Base-by-base conservation (phyloP, 495 filamentous ascomycete species). In the Penicillium diatomitis region DNA sequence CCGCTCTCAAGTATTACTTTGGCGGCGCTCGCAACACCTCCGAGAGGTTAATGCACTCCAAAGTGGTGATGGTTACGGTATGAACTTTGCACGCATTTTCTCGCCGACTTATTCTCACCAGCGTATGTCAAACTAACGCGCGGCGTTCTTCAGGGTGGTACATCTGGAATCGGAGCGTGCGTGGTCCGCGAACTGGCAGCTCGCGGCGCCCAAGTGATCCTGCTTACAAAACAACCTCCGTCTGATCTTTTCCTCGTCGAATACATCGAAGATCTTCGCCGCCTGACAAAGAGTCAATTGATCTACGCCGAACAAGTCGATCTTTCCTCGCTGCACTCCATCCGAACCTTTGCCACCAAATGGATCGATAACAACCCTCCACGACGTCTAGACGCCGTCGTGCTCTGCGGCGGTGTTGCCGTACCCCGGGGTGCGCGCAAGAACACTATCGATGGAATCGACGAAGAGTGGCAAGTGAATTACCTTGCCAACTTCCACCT, bases 361-460 rank as follows among this genome's bases (percentile, higher is more conserved):
- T 99, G 94, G 89, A 86, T 97, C 55, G 90, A 99, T 66, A 99
- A 97, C 63, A 79, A 83, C 30, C 90, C 94, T 0, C 86, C 90
- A 20, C 80, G 92, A 35, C 80, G 92, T n/a, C 72, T 99, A 4
- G 92, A 99, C 65, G 88, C 91, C 82, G 69, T 99, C 27, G 81
- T 99, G 39, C 76, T 96, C 11, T 94, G 88, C 65, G 92, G 81
- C 4, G 82, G 83, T 34, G 83, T 83, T 1, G 56, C 61, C 2
- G 65, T 86, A 37, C 91, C 86, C 0, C 80, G 78, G 73, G 3
- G 71, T 12, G 61, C 71, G 36, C 64, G 77, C 8, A 62, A 56
- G 0, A 65, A 76, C 30, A 90, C 87, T 0, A 62, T 73, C 4
- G 91, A 96, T 60, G 89, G 87, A 0, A 68, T 97, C 10, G 91